Evolutionary conservation across 2,329 filamentous ascomycete genomes (phyloP).

Genomic region (Furcasterigmium sp.): DNA sequence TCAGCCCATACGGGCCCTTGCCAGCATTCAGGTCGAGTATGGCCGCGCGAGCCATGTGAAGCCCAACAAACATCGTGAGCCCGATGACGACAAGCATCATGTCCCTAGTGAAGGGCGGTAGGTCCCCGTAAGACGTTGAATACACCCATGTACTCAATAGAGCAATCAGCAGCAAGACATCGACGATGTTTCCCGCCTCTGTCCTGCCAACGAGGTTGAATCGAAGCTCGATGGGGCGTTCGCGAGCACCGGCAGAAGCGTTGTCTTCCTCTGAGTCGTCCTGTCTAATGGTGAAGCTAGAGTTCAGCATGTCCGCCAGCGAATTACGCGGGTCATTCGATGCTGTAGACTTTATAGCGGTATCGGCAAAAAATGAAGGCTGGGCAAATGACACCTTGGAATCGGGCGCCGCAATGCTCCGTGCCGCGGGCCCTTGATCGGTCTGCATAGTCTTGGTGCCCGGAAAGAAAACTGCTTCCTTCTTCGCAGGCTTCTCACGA

Average conservation of each 20-base stretch:
- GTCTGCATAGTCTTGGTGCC: constrained; percentile 8
- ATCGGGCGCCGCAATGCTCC: not conserved
- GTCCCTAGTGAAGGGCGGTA: not conserved
- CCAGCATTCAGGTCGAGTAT: not conserved
- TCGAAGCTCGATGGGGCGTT: not conserved
- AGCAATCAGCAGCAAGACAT: not conserved
- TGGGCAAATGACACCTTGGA: constrained; percentile 46
- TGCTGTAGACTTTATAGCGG: not conserved
- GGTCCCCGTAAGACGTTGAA: not conserved
- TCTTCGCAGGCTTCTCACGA: constrained; percentile 36
- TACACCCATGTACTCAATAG: not conserved
- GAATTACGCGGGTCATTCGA: constrained; percentile 34
- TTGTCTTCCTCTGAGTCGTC: constrained; percentile 12
- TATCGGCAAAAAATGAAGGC: constrained; percentile 52
- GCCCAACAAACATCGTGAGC: not conserved
- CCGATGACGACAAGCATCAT: not conserved
- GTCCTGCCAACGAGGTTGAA: not conserved
- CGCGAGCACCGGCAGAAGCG: not conserved
- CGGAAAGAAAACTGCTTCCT: constrained; percentile 46
- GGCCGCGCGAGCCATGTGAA: not conserved
- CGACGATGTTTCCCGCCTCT: constrained; percentile 8
- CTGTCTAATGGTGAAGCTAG: constrained; percentile 35
- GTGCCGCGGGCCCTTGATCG: not conserved
- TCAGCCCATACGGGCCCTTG: not conserved
- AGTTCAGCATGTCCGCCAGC: constrained; percentile 37